Evolutionary conservation across 345 rosid species (phyloP).

Genomic region (Gossypium rotundifolium): DNA sequence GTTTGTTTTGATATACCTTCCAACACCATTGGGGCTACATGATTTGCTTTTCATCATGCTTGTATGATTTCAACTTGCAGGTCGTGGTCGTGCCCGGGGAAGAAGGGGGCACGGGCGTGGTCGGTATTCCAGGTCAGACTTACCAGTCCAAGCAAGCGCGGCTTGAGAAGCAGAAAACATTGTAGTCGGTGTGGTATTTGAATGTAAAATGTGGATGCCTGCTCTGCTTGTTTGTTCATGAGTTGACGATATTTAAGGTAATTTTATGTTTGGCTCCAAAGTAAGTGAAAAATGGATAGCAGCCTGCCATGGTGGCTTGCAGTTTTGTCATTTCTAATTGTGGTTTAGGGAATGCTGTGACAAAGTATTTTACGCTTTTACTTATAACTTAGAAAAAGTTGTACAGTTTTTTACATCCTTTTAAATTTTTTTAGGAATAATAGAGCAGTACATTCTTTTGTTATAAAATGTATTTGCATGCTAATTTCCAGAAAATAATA

Average conservation of each 20-base stretch:
- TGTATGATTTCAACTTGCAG: constrained; percentile 5
- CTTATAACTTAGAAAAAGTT: constrained; percentile 4
- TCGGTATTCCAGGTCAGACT: background rate
- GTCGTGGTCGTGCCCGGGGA: constrained; percentile 29
- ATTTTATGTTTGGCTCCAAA: constrained; percentile 16
- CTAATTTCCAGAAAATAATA: background rate
- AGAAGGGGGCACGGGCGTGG: constrained; percentile 10
- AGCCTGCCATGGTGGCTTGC: constrained; percentile 11
- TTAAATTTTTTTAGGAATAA: background rate
- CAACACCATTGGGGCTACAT: background rate
- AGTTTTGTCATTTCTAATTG: constrained; percentile 11
- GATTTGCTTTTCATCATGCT: background rate
- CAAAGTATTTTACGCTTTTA: background rate
- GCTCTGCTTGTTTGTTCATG: constrained; percentile 26
- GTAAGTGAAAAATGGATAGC: constrained; percentile 6
- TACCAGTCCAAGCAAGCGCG: constrained; percentile 16
- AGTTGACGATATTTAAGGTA: constrained; percentile 20
- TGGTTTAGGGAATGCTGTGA: constrained; percentile 12
- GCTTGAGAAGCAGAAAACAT: constrained; percentile 15
- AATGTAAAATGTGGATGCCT: constrained; percentile 20
- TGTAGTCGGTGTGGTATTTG: constrained; percentile 12
- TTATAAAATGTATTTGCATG: background rate
- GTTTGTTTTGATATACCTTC: background rate
- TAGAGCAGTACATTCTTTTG: background rate
- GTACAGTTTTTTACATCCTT: constrained; percentile 13